Percentiles rank a stretch among this genome's conserved stretches.
phyloP scores from a whole-genome alignment of 352 stramenopile species.

The Globisporangium carolinianum region DNA sequence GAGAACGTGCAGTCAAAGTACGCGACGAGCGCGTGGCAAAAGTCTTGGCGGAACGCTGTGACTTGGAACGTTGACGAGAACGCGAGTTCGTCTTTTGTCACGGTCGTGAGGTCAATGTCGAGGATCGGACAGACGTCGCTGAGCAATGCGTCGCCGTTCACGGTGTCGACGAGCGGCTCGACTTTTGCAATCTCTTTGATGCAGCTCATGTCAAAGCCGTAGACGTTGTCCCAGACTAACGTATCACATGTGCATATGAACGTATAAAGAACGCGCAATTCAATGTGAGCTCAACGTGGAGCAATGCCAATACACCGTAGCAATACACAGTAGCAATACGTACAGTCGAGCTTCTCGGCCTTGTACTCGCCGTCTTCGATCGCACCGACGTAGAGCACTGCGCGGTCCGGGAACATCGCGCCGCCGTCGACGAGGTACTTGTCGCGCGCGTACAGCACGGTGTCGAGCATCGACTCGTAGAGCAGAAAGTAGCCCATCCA shows the following conservation, averaged over 20 bases:
- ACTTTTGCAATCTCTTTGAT: constrained; percentile 96
- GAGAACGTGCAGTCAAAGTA: constrained; percentile 99
- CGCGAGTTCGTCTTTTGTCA: constrained; percentile 92
- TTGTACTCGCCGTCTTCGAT: constrained; percentile 96
- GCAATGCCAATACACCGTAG: too few relatives aligned
- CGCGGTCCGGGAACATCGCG: constrained; percentile 95
- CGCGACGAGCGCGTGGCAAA: constrained; percentile 93
- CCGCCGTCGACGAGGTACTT: constrained; percentile 93
- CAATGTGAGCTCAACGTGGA: too few relatives aligned
- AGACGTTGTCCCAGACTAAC: constrained; percentile 95
- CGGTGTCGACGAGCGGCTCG: constrained; percentile 97
- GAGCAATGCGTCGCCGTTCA: constrained; percentile 89
- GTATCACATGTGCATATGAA: not conserved
- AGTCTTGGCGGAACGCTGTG: constrained; percentile 90
- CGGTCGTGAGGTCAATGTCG: constrained; percentile 88
- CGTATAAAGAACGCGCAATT: too few relatives aligned
- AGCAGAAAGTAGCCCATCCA: constrained; percentile 99
- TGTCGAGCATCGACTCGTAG: constrained; percentile 98
- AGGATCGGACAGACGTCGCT: constrained; percentile 90
- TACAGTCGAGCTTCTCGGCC: constrained; percentile 90
- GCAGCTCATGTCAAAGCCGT: constrained; percentile 99
- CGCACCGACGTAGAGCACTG: constrained; percentile 92
- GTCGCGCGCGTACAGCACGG: constrained; percentile 93
- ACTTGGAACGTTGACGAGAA: constrained; percentile 92
- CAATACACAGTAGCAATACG: constrained; percentile 5